Conservation (phyloP, 2,329 filamentous ascomycete species). For the Beauveria sp. region DNA sequence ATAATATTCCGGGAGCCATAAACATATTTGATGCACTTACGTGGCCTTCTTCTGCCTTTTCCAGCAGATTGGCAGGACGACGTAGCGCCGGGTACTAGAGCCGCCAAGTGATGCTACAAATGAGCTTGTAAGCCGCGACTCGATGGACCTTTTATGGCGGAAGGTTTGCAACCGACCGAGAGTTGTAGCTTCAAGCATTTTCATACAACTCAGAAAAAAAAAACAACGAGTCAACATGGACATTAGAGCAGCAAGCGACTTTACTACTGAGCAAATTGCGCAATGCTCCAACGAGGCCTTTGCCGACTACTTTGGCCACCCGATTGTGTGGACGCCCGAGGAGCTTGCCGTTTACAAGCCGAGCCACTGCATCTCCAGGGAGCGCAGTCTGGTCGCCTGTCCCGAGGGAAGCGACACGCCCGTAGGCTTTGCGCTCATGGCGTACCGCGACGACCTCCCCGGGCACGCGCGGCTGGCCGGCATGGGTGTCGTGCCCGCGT, state of each 20-base stretch:
- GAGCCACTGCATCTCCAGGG: conserved; percentile 9
- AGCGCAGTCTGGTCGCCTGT: conserved; percentile 13
- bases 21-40: background rate
- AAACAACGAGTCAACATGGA: background rate
- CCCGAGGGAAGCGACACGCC: conserved; percentile 5
- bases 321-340: conserved; percentile 9
- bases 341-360: conserved; percentile 2
- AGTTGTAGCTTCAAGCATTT: too few relatives aligned
- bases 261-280: conserved; percentile 8
- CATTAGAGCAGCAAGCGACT: background rate
- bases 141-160: too few relatives aligned
- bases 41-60: background rate
- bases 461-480: conserved; percentile 13
- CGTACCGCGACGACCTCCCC: conserved; percentile 15
- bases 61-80: background rate
- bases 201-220: too few relatives aligned
- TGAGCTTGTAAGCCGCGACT: too few relatives aligned
- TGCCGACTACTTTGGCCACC: conserved; percentile 14
- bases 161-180: too few relatives aligned
- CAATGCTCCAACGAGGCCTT: conserved; percentile 14
- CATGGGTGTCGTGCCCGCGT: conserved; percentile 16
- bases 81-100: conserved; percentile 1
- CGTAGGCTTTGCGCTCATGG: conserved; percentile 17
- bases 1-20: too few relatives aligned
- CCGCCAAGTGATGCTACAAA: background rate